Evolutionary conservation across 306 rosid genomes (phyloP).

Genomic region (Quercus dentata): DNA sequence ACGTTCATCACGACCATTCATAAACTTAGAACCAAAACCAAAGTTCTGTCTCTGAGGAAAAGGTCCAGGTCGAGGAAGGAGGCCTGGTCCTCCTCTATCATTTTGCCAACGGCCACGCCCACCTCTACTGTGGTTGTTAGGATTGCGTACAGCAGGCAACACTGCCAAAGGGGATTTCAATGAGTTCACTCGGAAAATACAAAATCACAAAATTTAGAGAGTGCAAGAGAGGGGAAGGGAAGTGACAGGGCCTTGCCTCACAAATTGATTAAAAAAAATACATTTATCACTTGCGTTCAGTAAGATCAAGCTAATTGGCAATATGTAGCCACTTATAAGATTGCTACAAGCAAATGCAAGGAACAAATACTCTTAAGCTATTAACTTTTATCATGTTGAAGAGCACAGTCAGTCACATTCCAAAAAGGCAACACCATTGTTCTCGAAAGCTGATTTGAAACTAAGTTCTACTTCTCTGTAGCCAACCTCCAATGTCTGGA

Average conservation of each 20-base stretch:
- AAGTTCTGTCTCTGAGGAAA: slow-evolving; percentile 75
- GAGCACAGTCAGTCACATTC: background rate
- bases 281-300: background rate
- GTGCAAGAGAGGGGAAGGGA: background rate
- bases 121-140: slow-evolving; percentile 40
- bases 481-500: background rate
- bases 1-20: slow-evolving; percentile 75
- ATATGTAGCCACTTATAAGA: background rate
- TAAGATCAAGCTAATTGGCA: background rate
- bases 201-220: background rate
- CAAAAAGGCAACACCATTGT: background rate
- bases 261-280: background rate
- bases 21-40: slow-evolving; percentile 65
- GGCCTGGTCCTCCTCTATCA: slow-evolving; percentile 87
- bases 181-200: background rate
- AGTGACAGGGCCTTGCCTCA: background rate
- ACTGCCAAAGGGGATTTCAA: slow-evolving; percentile 23
- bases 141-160: slow-evolving; percentile 39
- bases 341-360: background rate
- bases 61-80: slow-evolving; percentile 93
- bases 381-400: background rate
- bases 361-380: background rate
- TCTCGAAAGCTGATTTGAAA: no score
- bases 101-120: slow-evolving; percentile 62
- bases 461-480: background rate